Percentiles rank a stretch among this genome's conserved stretches.
phyloP scores from a whole-genome alignment of 1,139 yeast species.

The Schizosaccharomyces versatilis region DNA sequence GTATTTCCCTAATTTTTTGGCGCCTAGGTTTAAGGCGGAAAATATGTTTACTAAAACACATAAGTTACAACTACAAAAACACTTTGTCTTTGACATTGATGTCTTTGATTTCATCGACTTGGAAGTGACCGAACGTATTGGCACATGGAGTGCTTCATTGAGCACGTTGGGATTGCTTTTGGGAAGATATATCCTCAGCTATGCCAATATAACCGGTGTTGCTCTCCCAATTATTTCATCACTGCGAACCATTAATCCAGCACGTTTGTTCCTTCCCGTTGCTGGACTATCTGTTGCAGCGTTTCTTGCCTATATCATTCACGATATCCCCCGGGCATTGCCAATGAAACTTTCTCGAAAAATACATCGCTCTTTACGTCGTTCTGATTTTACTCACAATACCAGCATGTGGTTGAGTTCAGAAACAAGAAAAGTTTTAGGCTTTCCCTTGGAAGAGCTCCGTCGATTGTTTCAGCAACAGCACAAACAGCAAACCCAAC shows the following conservation, averaged over 20 bases:
- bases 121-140: slow-evolving; percentile 9
- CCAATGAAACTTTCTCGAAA: neutral
- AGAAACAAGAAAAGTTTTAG: neutral
- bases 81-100: slow-evolving; percentile 35
- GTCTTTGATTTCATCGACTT: slow-evolving; percentile 50
- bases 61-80: slow-evolving; percentile 27
- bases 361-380: neutral
- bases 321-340: neutral
- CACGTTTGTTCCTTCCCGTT: neutral
- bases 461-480: neutral
- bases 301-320: neutral
- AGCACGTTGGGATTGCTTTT: neutral
- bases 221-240: neutral
- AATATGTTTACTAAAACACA: slow-evolving; percentile 12
- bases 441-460: neutral
- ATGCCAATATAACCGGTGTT: neutral
- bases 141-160: slow-evolving; percentile 14
- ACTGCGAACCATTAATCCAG: neutral
- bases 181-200: neutral
- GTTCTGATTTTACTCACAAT: neutral
- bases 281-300: neutral
- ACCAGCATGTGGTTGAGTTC: neutral
- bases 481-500: neutral
- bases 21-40: slow-evolving; percentile 35
- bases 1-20: slow-evolving; percentile 11